Percentiles rank a stretch among this genome's conserved stretches.
Conservation (phyloP, 108 stramenopile species). For the Chaetoceros muelleri region DNA sequence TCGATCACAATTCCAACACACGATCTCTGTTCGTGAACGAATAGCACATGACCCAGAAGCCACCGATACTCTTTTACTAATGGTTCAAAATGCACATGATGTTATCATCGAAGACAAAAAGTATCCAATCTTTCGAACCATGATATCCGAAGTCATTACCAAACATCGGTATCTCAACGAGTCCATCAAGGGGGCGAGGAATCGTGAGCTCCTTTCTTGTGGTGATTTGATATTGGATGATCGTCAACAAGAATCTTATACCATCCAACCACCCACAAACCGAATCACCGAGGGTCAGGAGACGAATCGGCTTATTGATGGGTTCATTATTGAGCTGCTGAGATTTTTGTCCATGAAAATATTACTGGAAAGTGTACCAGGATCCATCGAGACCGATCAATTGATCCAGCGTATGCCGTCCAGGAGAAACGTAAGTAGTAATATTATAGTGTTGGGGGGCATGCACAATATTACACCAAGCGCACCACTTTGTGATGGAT, state of each 20-base stretch:
- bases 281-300: too few relatives aligned
- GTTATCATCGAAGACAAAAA: not conserved
- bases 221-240: too few relatives aligned
- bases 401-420: too few relatives aligned
- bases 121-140: not conserved
- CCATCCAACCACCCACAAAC: too few relatives aligned
- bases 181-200: not conserved
- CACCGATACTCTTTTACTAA: not conserved
- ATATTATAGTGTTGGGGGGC: too few relatives aligned
- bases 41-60: not conserved
- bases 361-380: not conserved
- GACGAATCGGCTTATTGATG: not conserved
- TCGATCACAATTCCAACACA: not conserved
- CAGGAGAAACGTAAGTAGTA: not conserved
- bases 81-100: not conserved
- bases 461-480: not conserved
- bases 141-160: not conserved
- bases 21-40: not conserved
- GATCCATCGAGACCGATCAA: not conserved
- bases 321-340: not conserved
- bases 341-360: not conserved
- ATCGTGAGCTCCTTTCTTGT: not conserved
- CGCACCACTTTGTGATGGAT: not conserved
- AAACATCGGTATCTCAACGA: not conserved
- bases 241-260: too few relatives aligned